phyloP scores from a whole-genome alignment of 2,329 filamentous ascomycete genomes.

The Pleurostoma richardsiae region DNA sequence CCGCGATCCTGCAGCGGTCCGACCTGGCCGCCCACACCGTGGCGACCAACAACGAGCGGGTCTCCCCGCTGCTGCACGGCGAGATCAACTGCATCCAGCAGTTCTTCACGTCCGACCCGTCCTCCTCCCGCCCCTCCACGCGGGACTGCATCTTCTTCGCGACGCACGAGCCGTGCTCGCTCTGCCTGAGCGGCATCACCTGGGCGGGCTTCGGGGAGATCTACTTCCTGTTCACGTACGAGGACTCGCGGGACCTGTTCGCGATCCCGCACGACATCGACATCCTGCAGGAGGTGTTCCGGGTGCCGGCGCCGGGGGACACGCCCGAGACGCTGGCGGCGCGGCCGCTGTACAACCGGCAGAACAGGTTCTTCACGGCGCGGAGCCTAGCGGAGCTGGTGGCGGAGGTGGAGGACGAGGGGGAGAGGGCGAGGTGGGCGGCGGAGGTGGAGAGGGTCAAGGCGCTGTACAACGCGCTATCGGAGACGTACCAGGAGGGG shows the following conservation, averaged over 20 bases:
- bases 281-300: constrained; percentile 50
- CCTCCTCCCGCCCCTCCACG: constrained; percentile 20
- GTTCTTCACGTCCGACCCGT: constrained; percentile 39
- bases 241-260: constrained; percentile 52
- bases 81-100: constrained; percentile 57
- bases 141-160: constrained; percentile 52
- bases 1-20: constrained; percentile 42
- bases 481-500: constrained; percentile 42
- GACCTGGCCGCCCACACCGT: constrained; percentile 38
- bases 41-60: constrained; percentile 50
- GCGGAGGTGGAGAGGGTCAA: constrained; percentile 43
- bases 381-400: constrained; percentile 36
- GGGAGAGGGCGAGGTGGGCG: constrained; percentile 24
- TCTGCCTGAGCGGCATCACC: constrained; percentile 52
- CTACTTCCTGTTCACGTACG: constrained; percentile 55
- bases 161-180: constrained; percentile 54
- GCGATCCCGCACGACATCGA: constrained; percentile 53
- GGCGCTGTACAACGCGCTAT: constrained; percentile 37
- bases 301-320: constrained; percentile 34
- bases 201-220: constrained; percentile 53
- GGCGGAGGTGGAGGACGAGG: constrained; percentile 24
- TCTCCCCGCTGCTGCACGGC: constrained; percentile 51
- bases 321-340: constrained; percentile 27
- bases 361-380: constrained; percentile 49
- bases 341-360: constrained; percentile 46